phyloP scores from a whole-genome alignment of 78 protist genomes.

The slime mould (Dictyostelium discoideum) region dicty_2.7 NC_007091.3:1846501-1847000 shows the following conservation, averaged over 20 bases:
- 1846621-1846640: no score
- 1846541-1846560: background rate
- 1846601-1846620: no score
- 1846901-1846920: background rate
- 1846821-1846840: slow-evolving; percentile 76
- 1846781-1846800: slow-evolving; percentile 9
- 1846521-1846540: background rate
- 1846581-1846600: background rate
- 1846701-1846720: background rate
- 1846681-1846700: background rate
- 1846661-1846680: background rate
- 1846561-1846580: background rate
- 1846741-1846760: slow-evolving; percentile 66
- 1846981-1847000: slow-evolving; percentile 70
- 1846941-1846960: background rate
- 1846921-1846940: background rate
- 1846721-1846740: slow-evolving; percentile 78
- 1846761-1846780: background rate
- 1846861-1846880: slow-evolving; percentile 64
- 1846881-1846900: slow-evolving; percentile 52
- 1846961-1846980: slow-evolving; percentile 75
- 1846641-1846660: background rate
- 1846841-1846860: slow-evolving; percentile 58
- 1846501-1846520: background rate
- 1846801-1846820: slow-evolving; percentile 73